Evolutionary conservation across 225 moss, liverwort and hornwort species (phyloP), one percentile per base, ranked within the genome.

Genomic region (Physcomitrellopsis africana): DNA sequence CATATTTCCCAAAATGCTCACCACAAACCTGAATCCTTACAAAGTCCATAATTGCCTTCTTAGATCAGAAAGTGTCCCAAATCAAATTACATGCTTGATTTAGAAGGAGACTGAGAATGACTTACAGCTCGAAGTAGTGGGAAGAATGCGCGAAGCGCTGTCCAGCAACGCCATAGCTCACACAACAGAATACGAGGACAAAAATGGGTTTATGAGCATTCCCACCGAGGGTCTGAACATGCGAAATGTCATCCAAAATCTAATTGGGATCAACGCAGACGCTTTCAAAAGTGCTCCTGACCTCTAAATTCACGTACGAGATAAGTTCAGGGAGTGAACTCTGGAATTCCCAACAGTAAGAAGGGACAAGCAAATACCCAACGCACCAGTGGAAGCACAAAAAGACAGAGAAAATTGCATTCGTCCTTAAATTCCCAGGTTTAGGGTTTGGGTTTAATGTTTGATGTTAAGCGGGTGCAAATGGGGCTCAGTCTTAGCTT

Each of bases 151-250:
- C 14, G 75, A 11, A 46, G 29, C 48, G 63, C 66, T 42, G 48
- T 60, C 59, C 60, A 84, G 70, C 53, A 69, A 69, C 62, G 84
- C 77, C 84, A 84, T 84, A 22, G 80, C 84, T 77, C 51, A 46
- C 32, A 16, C 58, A 68, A 74, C 10, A 11, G 24, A 12, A 9
- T 14, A 20, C 10, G 22, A 53, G 10, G 8, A 62, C 19, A 26
- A 46, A 72, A 24, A 16, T 10, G 41, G 72, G 42, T 10, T 20
- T 3, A 8, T 2, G 11, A 32, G 53, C 58, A 18, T 37, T 37
- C 32, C 32, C 32, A 37, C 32, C 4, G 5, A 26, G 45, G 22
- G 68, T 7, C 44, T 71, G 5, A 51, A 23, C 5, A 9, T 12
- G 8, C 26, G 0, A 15, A 15, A 17, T 8, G 19, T 55, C 17